Conservation (phyloP, 768 basidiomycete species). For the Goffeauzyma gilvescens region DNA sequence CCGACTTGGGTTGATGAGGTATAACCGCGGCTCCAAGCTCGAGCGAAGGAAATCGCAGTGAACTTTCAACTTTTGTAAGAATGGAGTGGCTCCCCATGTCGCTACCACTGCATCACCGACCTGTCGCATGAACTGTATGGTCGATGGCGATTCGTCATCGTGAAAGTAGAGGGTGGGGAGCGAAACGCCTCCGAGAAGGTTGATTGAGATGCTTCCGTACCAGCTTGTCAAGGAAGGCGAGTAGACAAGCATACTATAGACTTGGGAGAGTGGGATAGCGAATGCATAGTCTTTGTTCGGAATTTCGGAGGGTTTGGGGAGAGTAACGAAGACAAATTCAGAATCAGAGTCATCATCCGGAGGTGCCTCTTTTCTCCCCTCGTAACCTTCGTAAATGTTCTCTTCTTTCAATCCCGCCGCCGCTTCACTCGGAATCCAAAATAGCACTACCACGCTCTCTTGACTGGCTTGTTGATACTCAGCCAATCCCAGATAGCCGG, state of each 20-base stretch:
- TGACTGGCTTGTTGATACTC: conserved; percentile 7
- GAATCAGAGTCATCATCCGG: no score
- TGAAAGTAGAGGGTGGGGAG: conserved; percentile 86
- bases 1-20: conserved; percentile 76
- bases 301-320: conserved; percentile 42
- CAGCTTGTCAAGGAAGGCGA: conserved; percentile 34
- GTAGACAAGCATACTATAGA: conserved; percentile 73
- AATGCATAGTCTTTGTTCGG: conserved; percentile 83
- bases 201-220: conserved; percentile 79
- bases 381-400: conserved; percentile 48
- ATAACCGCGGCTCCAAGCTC: conserved; percentile 63
- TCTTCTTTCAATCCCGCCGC: conserved; percentile 60
- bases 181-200: conserved; percentile 37
- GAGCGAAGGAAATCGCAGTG: conserved; percentile 54
- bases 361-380: conserved; percentile 3
- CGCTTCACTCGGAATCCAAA: conserved; percentile 81
- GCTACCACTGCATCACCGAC: not conserved
- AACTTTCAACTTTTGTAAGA: conserved; percentile 53
- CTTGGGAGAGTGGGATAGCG: conserved; percentile 72
- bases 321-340: conserved; percentile 72
- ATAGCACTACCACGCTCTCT: conserved; percentile 59
- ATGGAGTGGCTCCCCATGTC: conserved; percentile 67
- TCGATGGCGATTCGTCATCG: conserved; percentile 79
- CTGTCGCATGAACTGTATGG: conserved; percentile 13
- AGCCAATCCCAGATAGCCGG: conserved; percentile 80